Percentiles rank a stretch among this genome's conserved stretches.
Conservation (phyloP, 805 yeast species). For the Cyberlindnera misumaiensis region DNA sequence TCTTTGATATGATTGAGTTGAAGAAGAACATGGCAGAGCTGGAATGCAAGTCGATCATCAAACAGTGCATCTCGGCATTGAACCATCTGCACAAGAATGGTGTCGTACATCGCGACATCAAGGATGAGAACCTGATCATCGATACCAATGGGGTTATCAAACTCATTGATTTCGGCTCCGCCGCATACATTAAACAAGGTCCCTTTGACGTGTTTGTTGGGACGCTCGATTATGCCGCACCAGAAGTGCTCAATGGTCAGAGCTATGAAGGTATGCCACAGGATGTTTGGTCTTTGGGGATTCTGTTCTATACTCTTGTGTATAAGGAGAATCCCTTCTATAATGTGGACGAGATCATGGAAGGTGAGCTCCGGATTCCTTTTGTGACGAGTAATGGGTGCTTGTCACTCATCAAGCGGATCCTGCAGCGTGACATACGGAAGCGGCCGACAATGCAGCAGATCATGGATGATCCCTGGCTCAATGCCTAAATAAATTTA, state of each 20-base stretch:
- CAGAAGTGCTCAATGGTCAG: slow-evolving; percentile 85
- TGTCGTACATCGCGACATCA: slow-evolving; percentile 88
- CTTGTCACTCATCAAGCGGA: slow-evolving; percentile 50
- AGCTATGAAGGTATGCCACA: slow-evolving; percentile 91
- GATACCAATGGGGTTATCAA: slow-evolving; percentile 77
- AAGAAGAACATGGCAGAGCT: slow-evolving; percentile 72
- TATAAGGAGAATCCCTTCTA: slow-evolving; percentile 95
- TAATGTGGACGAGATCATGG: slow-evolving; percentile 92
- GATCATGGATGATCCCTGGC: slow-evolving; percentile 68
- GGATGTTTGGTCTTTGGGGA: slow-evolving; percentile 96
- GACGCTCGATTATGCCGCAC: slow-evolving; percentile 95
- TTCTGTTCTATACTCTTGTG: slow-evolving; percentile 78
- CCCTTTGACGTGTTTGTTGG: slow-evolving; percentile 98
- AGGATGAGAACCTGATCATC: slow-evolving; percentile 89
- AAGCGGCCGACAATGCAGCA: slow-evolving; percentile 70
- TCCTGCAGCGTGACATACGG: slow-evolving; percentile 61
- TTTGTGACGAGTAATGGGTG: slow-evolving; percentile 52
- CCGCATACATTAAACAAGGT: slow-evolving; percentile 84
- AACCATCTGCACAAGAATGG: slow-evolving; percentile 80
- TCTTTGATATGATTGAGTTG: slow-evolving; percentile 87
- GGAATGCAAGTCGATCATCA: slow-evolving; percentile 73
- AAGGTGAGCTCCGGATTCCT: slow-evolving; percentile 76
- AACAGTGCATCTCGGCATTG: slow-evolving; percentile 73
- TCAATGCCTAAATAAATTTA: slow-evolving; percentile 17
- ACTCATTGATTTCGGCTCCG: slow-evolving; percentile 91